These are phyloP conservation scores for Carex kokanica DNA, from an alignment of 176 grass and related monocot genomes.

Conservation along the genomic window DNA sequence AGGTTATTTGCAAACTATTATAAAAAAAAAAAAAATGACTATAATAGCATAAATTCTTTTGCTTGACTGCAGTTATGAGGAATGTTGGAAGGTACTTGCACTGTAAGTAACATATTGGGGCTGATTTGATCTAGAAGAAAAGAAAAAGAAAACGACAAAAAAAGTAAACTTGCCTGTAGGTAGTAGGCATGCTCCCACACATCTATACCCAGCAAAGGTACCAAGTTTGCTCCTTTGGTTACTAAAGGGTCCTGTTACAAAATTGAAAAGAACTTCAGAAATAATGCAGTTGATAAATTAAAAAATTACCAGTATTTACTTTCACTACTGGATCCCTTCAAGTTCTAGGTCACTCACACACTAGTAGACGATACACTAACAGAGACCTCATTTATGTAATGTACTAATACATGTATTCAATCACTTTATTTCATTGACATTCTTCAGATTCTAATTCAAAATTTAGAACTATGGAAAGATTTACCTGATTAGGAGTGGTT, in stretches of 20 bases:
- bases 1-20: constrained; percentile 1
- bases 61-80: neutral
- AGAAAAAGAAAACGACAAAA: neutral
- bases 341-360: neutral
- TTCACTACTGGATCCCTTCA: neutral
- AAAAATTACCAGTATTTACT: neutral
- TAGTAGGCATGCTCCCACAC: constrained; percentile 99
- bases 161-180: constrained; percentile 65
- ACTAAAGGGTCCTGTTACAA: constrained; percentile 70
- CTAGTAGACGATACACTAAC: neutral
- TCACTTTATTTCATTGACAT: neutral
- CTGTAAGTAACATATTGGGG: neutral
- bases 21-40: neutral
- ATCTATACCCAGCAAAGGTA: constrained; percentile 92
- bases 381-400: neutral
- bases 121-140: neutral
- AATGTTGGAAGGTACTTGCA: constrained; percentile 2
- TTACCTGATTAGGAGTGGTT: constrained; percentile 96
- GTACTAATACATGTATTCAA: neutral
- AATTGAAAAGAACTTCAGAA: neutral
- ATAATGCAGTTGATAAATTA: neutral
- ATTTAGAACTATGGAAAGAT: constrained; percentile 21
- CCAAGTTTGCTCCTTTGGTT: constrained; percentile 76
- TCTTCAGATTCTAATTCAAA: neutral
- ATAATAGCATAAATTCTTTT: neutral